Evolutionary conservation across 1,284 basidiomycete genomes (phyloP), one percentile per base, ranked within the genome.

Genomic region (Cutaneotrichosporon cutaneum): DNA sequence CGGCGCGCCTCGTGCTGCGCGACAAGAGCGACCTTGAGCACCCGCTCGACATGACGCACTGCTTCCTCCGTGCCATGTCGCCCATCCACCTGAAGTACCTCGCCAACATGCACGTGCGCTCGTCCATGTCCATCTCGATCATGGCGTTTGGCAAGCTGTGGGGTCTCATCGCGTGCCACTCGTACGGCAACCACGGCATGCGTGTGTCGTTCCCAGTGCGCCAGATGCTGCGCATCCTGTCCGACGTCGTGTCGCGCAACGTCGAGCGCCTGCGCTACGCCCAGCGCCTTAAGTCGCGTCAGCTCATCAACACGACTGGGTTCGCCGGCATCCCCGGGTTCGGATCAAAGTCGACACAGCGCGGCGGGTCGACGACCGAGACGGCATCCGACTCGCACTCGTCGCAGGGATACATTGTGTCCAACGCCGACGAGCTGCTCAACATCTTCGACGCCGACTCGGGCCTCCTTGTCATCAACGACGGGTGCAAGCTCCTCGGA

Each of bases 1-100:
- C 90, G 0, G 90, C 92, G 4, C 83, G 91, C 6, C 82, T 95
- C 56, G 87, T 94, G 14, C 87, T 88, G 51, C 82, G 86, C 54
- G 83, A 81, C 59, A 82, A 83, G 68, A 82, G 83, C 27, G 91
- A 94, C 75, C 81, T 94, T 8, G 84, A 88, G 44, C 79, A 80
- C 3, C 90, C 91, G 2, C 80, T 94, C 83, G 87, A 94, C 74
- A 92, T 94, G 90, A 92, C 91, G 0, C 89, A 93, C 75, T 90
- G 87, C 64, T 90, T 89, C 72, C 81, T 94, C 14, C 86, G 91
- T 18, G 90, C 91, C 2, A 94, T 94, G 90, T 90, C 89, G 70
- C 92, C 91, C 2, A 92, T 94, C 59, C 91, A 94, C 74, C 80
- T 92, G 69, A 88, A 91, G 80, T 94, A 53, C 33, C 82, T 90